These are phyloP conservation scores for Talaromyces pinophilus DNA, from an alignment of 2,329 filamentous ascomycete species.

Conservation along the genomic window DNA sequence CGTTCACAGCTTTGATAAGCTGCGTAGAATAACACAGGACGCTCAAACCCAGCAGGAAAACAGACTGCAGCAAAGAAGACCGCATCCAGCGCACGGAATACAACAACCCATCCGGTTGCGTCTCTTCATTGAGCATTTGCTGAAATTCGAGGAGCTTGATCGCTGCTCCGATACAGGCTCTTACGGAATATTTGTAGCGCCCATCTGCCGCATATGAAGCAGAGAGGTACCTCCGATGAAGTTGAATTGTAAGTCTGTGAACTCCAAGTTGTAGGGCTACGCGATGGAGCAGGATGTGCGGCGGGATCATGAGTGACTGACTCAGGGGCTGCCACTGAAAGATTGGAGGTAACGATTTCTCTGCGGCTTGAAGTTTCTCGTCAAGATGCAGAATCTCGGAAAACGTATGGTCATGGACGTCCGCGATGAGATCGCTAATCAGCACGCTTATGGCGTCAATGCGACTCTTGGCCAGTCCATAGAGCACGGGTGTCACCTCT, in stretches of 20 bases:
- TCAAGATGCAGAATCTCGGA: slow-evolving; percentile 30
- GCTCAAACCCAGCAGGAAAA: not conserved
- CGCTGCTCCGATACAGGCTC: slow-evolving; percentile 50
- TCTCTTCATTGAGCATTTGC: slow-evolving; percentile 50
- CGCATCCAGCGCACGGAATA: not conserved
- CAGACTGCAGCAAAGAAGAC: not conserved
- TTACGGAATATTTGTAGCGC: slow-evolving; percentile 43
- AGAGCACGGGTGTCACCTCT: slow-evolving; percentile 36
- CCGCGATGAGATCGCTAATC: not conserved
- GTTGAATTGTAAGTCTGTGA: slow-evolving; percentile 10
- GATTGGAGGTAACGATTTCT: not conserved
- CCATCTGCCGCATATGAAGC: slow-evolving; percentile 28
- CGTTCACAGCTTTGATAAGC: not conserved
- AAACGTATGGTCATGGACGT: slow-evolving; percentile 6
- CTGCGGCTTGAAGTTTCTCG: slow-evolving; percentile 25
- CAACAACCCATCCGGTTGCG: not conserved
- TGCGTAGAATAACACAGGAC: not conserved
- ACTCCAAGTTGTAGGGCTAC: not conserved
- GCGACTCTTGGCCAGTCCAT: slow-evolving; percentile 2
- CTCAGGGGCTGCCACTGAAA: not conserved
- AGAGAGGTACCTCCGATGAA: slow-evolving; percentile 52
- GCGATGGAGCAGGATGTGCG: slow-evolving; percentile 4
- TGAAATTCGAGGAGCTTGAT: slow-evolving; percentile 52
- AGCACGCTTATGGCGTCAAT: slow-evolving; percentile 6
- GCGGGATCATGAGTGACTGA: not conserved